These are phyloP conservation scores for Botrytis cinerea DNA, from an alignment of 2,329 filamentous ascomycete genomes.

Conservation along the genomic window DNA sequence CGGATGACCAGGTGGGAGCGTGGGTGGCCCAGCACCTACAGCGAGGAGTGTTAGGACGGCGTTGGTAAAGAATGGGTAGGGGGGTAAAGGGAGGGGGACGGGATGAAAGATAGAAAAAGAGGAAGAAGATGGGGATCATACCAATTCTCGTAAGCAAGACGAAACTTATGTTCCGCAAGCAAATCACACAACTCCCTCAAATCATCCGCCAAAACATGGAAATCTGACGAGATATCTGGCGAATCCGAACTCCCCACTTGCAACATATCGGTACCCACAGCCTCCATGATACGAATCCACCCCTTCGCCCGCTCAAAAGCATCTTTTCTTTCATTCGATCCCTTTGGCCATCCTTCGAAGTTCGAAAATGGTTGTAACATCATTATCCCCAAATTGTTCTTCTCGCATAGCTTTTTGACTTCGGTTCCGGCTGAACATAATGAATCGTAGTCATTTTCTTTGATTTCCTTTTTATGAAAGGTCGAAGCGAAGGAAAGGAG, in stretches of 20 bases:
- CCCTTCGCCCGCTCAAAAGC: constrained; percentile 63
- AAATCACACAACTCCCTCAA: constrained; percentile 65
- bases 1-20: constrained; percentile 66
- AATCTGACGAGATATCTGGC: constrained; percentile 5
- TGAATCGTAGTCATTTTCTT: constrained; percentile 58
- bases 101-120: background rate
- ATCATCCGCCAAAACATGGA: constrained; percentile 57
- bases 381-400: constrained; percentile 60
- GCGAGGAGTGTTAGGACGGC: background rate
- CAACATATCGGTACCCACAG: constrained; percentile 67
- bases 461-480: constrained; percentile 52
- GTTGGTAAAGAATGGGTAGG: background rate
- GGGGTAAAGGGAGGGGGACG: background rate
- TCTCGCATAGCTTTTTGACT: constrained; percentile 56
- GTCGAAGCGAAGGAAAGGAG: constrained; percentile 62
- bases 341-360: constrained; percentile 72
- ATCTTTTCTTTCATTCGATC: constrained; percentile 57
- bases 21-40: constrained; percentile 70
- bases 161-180: constrained; percentile 56
- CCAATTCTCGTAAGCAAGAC: constrained; percentile 76
- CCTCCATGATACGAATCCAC: constrained; percentile 72
- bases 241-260: constrained; percentile 51
- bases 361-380: constrained; percentile 77
- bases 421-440: constrained; percentile 56
- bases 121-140: background rate